Percentiles rank a stretch among this genome's conserved stretches.
These are phyloP conservation scores for Crucihimalaya himalaica DNA, from an alignment of 345 rosid genomes.

Conservation along the genomic window DNA sequence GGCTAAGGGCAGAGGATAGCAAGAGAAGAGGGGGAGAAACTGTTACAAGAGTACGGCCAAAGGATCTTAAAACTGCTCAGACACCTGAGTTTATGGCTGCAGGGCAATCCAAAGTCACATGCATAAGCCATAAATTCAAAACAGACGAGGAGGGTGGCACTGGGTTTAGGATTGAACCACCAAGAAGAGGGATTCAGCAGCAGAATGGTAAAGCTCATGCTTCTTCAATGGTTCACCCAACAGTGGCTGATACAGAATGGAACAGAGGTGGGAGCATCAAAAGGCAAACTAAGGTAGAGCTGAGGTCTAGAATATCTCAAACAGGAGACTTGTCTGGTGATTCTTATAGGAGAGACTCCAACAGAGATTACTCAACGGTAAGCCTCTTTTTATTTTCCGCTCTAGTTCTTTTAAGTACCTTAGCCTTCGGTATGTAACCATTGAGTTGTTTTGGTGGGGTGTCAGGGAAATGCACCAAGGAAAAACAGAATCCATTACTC, in stretches of 20 bases:
- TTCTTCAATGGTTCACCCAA: conserved; percentile 64
- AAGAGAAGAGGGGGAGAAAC: conserved; percentile 76
- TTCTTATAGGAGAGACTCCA: conserved; percentile 34
- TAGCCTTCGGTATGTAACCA: not conserved
- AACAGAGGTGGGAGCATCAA: conserved; percentile 41
- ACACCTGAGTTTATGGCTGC: conserved; percentile 71
- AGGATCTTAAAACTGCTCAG: conserved; percentile 47
- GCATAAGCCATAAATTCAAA: conserved; percentile 52
- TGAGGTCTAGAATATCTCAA: conserved; percentile 23
- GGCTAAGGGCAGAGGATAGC: conserved; percentile 60
- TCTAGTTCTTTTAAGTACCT: not conserved
- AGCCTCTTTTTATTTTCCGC: not conserved
- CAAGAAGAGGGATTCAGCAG: conserved; percentile 38
- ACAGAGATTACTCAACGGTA: conserved; percentile 54
- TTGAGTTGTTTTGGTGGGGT: not conserved
- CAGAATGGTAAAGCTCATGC: conserved; percentile 47
- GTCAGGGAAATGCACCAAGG: conserved; percentile 61
- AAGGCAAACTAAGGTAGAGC: conserved; percentile 36
- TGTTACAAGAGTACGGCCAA: conserved; percentile 54
- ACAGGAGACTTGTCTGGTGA: conserved; percentile 41
- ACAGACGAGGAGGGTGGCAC: conserved; percentile 48
- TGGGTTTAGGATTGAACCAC: conserved; percentile 60
- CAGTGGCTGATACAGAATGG: conserved; percentile 41
- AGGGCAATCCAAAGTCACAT: conserved; percentile 52
- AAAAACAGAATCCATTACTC: conserved; percentile 84